phyloP scores from a whole-genome alignment of 305 asterid genomes.

The Rubia balearica region DNA sequence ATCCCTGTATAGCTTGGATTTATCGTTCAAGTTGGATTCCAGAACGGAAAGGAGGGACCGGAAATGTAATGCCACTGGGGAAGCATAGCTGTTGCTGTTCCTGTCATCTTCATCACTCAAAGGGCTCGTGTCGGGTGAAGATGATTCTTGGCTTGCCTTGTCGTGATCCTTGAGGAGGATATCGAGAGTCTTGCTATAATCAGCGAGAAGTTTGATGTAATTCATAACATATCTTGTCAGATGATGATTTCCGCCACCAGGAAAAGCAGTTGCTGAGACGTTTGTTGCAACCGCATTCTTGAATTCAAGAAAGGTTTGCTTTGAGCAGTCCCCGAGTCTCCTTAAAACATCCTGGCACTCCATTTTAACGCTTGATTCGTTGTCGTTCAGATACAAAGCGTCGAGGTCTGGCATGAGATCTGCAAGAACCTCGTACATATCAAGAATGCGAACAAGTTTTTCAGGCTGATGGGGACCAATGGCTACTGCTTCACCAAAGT shows the following conservation, averaged over 20 bases:
- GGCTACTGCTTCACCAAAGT: constrained; percentile 76
- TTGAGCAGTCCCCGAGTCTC: constrained; percentile 65
- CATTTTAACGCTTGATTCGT: constrained; percentile 37
- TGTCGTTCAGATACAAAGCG: constrained; percentile 43
- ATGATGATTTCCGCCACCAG: constrained; percentile 85
- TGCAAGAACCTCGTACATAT: constrained; percentile 78
- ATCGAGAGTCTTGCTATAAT: constrained; percentile 62
- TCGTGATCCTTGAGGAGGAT: constrained; percentile 53
- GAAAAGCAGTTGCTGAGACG: constrained; percentile 48
- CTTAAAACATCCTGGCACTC: constrained; percentile 58
- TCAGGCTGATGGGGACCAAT: constrained; percentile 85
- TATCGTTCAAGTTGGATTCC: constrained; percentile 62
- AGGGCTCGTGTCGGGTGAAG: constrained; percentile 50
- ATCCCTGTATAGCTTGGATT: constrained; percentile 76
- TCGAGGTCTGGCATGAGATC: constrained; percentile 58
- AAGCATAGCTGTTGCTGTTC: constrained; percentile 19
- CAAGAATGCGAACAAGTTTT: constrained; percentile 72
- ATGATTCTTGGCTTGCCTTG: constrained; percentile 21
- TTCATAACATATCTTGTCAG: constrained; percentile 86
- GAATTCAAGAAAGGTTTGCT: constrained; percentile 74
- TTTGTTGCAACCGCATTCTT: constrained; percentile 63
- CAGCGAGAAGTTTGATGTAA: constrained; percentile 61
- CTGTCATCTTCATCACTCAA: constrained; percentile 42
- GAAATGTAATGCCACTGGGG: constrained; percentile 50
- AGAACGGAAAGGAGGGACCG: constrained; percentile 52